Evolutionary conservation across 2,329 filamentous ascomycete species (phyloP), one percentile per base, ranked within the genome.

Genomic region (Talaromyces sp.): DNA sequence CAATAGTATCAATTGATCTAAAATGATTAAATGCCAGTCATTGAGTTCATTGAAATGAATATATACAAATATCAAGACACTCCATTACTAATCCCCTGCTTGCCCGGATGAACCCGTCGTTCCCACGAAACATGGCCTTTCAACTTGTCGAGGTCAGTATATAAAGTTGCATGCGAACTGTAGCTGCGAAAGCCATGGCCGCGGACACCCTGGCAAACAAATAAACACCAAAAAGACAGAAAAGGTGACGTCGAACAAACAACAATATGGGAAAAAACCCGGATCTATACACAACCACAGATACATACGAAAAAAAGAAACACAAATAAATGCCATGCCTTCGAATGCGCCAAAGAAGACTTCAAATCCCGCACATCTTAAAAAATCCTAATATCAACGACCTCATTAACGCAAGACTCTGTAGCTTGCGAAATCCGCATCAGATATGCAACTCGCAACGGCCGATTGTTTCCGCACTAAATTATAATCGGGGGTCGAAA

Each of bases 321-420:
- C 55, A 55, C 55, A 36, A 55, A 49, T 22, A 58, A 59, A 59
- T 62, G 47, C 69, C 57, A 63, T 71, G 69, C 69, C 68, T 67
- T 70, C 71, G 67, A 60, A 68, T 72, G 71, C 73, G 72, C 73
- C 73, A 70, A 73, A 68, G 67, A 70, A 53, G 49, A 53, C 49
- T 27, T 5, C 13, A 53, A 36, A 55, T 15, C 25, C 52, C 25
- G 52, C 32, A 32, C 22, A 19, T 19, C 28, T 30, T 10, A 19
- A 30, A 7, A 32, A 39, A 32, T 39, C 54, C 54, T 15, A 25
- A 32, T 42, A 39, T 56, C 22, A 44, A 44, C 54, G 19, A 19
- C 28, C 30, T 53, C 49, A 56, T 56, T 39, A 56, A 56, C 36
- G 36, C 54, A 25, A 25, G 32, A 32, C 22, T n/a, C 25, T 53